A percentile compares a stretch with the other conserved stretches of the same genome.
These are phyloP conservation scores for Phytopythium helicoides DNA, from an alignment of 352 stramenopile species.

Conservation along the genomic window DNA sequence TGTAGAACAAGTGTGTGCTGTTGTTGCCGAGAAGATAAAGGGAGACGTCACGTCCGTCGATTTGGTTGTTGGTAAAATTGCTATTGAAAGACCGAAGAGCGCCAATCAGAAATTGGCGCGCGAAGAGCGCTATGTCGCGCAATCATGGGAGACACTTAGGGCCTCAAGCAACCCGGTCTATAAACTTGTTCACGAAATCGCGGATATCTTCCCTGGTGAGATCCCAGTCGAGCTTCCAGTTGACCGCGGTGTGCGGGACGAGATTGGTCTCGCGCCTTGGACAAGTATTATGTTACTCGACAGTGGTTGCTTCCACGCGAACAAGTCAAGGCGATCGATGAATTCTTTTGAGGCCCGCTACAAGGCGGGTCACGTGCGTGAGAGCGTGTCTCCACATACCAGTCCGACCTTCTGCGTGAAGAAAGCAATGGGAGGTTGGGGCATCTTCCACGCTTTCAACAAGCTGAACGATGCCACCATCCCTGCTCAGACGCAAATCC, in stretches of 20 bases:
- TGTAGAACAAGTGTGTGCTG: slow-evolving; percentile 18
- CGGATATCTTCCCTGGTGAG: slow-evolving; percentile 15
- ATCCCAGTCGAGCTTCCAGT: slow-evolving; percentile 10
- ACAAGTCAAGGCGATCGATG: slow-evolving; percentile 23
- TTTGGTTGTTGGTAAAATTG: too few relatives aligned
- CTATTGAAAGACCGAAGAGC: not conserved
- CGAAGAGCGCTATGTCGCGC: slow-evolving; percentile 7
- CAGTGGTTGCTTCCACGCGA: slow-evolving; percentile 17
- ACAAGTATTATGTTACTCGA: too few relatives aligned
- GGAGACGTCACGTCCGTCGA: too few relatives aligned
- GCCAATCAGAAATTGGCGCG: slow-evolving; percentile 10
- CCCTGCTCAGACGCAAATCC: slow-evolving; percentile 25
- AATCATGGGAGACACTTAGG: slow-evolving; percentile 9
- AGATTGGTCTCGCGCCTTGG: too few relatives aligned
- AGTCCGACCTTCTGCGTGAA: too few relatives aligned
- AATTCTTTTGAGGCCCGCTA: slow-evolving; percentile 17
- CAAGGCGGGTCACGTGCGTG: slow-evolving; percentile 5
- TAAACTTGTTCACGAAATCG: slow-evolving; percentile 8
- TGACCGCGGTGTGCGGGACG: too few relatives aligned
- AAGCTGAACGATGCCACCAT: slow-evolving; percentile 30
- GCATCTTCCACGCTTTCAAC: slow-evolving; percentile 34
- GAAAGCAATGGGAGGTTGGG: too few relatives aligned
- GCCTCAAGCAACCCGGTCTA: too few relatives aligned
- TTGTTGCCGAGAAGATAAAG: too few relatives aligned
- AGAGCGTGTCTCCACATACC: too few relatives aligned